Evolutionary conservation across 164 flowering plant genomes (phyloP), one percentile per base, ranked within the genome.

Genomic region (Warburgia ugandensis): DNA sequence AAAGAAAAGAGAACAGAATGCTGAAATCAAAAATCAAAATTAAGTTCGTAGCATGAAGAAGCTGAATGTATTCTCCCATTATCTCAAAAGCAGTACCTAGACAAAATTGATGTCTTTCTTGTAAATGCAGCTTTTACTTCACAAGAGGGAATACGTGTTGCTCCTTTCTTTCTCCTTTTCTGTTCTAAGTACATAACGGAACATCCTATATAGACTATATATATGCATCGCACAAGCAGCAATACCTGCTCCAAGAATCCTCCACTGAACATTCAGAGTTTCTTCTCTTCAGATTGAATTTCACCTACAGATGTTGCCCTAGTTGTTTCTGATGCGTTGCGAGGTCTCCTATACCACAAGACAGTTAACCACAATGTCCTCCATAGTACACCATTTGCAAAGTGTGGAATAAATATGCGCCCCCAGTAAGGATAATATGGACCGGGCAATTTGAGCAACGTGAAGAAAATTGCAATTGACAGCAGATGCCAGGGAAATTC

Each of bases 381-480:
- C 59, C 63, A 61, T 12, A 90, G 50, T 27, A 70, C 89, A 35
- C 97, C 97, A 73, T 90, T 90, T 31, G 94, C 94, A 47, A 90
- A 67, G 59, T 82, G 97, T 40, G 95, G 97, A 62, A 90, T 77
- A 33, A 90, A 56, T 29, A 90, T 65, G 6, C 95, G 88, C 2
- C 85, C 89, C 97, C 95, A 90, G 21, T 73, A 86, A 16, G 95
- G 94, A 45, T 80, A 86, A 61, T 76, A 77, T 5, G 97, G 95
- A 4, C 97, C 97, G 1, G 83, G 86, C 58, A 90, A 66, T 60
- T 90, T 90, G 56, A 90, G 69, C 70, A 86, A 25, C 6, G 73
- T 65, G 71, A 84, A 82, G 74, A 86, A 67, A 35, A 69, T 31
- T 14, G 77, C 83, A 42, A 76, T 64, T 17, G 68, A 68, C 40